Evolutionary conservation across 176 grass and related monocot species (phyloP).

Genomic region (Musa itinerans): DNA sequence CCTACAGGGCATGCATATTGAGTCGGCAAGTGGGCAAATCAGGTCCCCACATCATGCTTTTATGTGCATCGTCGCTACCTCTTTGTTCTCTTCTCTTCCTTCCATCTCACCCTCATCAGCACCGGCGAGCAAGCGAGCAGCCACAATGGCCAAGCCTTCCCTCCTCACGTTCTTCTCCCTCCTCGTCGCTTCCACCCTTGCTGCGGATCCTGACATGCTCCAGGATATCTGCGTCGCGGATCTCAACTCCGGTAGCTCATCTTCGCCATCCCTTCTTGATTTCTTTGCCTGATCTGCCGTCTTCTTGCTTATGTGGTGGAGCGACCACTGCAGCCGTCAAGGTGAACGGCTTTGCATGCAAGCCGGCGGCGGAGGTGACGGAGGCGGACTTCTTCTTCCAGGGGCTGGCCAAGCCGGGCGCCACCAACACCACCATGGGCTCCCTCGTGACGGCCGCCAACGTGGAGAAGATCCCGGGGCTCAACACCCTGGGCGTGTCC

Average conservation of each 20-base stretch:
- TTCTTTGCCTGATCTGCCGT: neutral
- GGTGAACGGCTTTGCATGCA: slow-evolving; percentile 74
- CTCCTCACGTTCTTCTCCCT: neutral
- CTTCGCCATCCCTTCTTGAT: neutral
- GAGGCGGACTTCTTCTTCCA: slow-evolving; percentile 62
- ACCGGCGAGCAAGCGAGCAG: no score
- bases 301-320: neutral
- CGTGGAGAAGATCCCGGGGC: slow-evolving; percentile 39
- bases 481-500: slow-evolving; percentile 74
- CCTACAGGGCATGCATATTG: no score
- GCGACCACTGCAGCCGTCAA: slow-evolving; percentile 34
- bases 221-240: slow-evolving; percentile 73
- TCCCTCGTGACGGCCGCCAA: slow-evolving; percentile 40
- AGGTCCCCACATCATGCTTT: no score
- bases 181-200: neutral
- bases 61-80: no score
- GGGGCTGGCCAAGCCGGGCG: slow-evolving; percentile 32
- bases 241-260: slow-evolving; percentile 33
- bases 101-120: no score
- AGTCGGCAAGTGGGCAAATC: no score
- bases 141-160: neutral
- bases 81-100: no score
- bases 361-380: slow-evolving; percentile 27
- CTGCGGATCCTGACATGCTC: slow-evolving; percentile 54
- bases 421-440: slow-evolving; percentile 38